Conservation (phyloP, 768 basidiomycete genomes). For the Leccinum broughii region DNA sequence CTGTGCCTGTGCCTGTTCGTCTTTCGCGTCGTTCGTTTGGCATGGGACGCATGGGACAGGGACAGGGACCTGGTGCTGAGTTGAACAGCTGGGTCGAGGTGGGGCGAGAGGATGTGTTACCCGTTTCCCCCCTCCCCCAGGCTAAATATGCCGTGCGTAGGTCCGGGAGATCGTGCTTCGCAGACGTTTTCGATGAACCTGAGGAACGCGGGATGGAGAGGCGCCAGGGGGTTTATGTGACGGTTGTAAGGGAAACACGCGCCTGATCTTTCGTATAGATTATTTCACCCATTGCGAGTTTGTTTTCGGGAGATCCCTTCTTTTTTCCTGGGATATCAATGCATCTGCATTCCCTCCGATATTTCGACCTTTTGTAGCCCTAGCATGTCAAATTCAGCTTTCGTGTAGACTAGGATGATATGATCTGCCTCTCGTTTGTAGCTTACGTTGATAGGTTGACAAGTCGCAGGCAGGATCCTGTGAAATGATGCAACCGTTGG, state of each 20-base stretch:
- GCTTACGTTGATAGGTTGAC: slow-evolving; percentile 8
- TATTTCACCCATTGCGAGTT: not conserved
- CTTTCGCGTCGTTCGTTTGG: slow-evolving; percentile 8
- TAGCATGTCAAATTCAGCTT: slow-evolving; percentile 10
- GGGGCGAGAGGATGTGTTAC: not conserved
- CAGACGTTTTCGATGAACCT: not conserved
- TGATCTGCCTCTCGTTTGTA: slow-evolving; percentile 6
- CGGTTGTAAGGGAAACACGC: slow-evolving; percentile 42
- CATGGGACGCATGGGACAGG: slow-evolving; percentile 2
- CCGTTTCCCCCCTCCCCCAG: slow-evolving; percentile 2
- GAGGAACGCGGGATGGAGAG: not conserved
- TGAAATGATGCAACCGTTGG: not conserved
- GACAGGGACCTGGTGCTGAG: not conserved
- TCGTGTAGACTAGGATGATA: slow-evolving; percentile 3
- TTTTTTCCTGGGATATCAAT: not conserved
- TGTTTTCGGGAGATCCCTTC: not conserved
- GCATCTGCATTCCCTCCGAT: not conserved
- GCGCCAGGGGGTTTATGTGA: slow-evolving; percentile 42
- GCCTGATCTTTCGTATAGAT: not conserved
- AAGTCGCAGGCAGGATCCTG: not conserved
- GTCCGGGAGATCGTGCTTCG: not conserved
- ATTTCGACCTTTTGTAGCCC: slow-evolving; percentile 20
- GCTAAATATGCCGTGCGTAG: slow-evolving; percentile 1
- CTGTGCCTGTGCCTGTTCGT: slow-evolving; percentile 11
- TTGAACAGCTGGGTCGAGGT: not conserved